These are phyloP conservation scores for Trichoderma koningii DNA, from an alignment of 2,329 filamentous ascomycete genomes.

Conservation along the genomic window DNA sequence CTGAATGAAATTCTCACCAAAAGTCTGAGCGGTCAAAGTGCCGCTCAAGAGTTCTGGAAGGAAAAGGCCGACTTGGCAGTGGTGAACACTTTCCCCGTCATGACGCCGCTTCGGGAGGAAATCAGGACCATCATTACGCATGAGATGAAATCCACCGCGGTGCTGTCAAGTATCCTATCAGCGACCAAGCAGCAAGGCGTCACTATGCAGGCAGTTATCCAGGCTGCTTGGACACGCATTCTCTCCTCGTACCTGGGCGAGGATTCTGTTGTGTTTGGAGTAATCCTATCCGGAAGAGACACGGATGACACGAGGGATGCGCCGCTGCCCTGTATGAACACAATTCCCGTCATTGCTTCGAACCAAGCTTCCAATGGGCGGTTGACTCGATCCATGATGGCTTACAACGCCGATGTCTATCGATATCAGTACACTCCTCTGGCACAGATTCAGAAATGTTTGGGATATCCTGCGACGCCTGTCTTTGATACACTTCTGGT, in stretches of 20 bases:
- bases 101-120: conserved; percentile 63
- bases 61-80: conserved; percentile 53
- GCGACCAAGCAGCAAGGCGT: conserved; percentile 60
- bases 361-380: conserved; percentile 56
- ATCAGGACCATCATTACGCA: conserved; percentile 40
- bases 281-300: conserved; percentile 75
- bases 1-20: conserved; percentile 48
- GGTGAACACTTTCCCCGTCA: conserved; percentile 72
- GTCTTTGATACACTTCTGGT: conserved; percentile 86
- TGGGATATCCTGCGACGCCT: conserved; percentile 63
- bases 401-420: conserved; percentile 63
- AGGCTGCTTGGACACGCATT: conserved; percentile 76
- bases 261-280: conserved; percentile 71
- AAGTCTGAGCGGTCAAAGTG: conserved; percentile 34
- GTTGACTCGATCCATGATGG: conserved; percentile 65
- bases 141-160: conserved; percentile 41
- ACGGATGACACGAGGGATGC: conserved; percentile 59
- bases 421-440: conserved; percentile 73
- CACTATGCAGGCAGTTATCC: conserved; percentile 74
- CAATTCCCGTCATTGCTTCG: conserved; percentile 69
- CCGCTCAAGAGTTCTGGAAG: conserved; percentile 64
- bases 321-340: conserved; percentile 79
- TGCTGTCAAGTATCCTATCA: conserved; percentile 53
- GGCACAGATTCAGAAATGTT: conserved; percentile 70
- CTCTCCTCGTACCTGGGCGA: conserved; percentile 79